These are phyloP conservation scores for Phaeomoniella chlamydospora DNA, from an alignment of 2,329 filamentous ascomycete species.

Conservation along the genomic window DNA sequence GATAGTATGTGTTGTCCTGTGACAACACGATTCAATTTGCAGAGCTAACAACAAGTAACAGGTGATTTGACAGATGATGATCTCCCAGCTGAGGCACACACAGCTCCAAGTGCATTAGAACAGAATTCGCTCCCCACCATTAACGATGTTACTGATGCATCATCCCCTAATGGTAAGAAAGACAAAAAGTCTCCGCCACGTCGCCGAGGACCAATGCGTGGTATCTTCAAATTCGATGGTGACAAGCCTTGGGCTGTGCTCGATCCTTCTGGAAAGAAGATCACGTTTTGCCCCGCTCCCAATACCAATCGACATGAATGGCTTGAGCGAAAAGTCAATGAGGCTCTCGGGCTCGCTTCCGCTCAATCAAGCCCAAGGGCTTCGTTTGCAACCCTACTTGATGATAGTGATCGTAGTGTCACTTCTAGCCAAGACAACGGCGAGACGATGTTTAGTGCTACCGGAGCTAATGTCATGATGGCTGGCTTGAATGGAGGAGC, in stretches of 20 bases:
- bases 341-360: background rate
- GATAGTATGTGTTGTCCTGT: background rate
- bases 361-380: background rate
- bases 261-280: background rate
- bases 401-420: background rate
- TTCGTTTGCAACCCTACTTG: background rate
- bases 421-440: slow-evolving; percentile 1
- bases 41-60: background rate
- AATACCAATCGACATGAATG: slow-evolving; percentile 1
- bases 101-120: background rate
- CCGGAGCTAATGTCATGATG: background rate
- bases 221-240: background rate
- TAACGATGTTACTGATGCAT: background rate
- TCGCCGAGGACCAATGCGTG: background rate
- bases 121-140: background rate
- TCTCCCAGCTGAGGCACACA: background rate
- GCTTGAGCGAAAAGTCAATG: slow-evolving; percentile 1
- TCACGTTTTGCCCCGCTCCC: background rate
- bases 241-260: slow-evolving; percentile 1
- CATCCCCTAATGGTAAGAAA: background rate
- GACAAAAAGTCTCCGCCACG: background rate
- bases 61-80: slow-evolving; percentile 1
- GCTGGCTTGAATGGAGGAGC: background rate
- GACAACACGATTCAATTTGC: background rate
- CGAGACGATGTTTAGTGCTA: background rate